Evolutionary conservation across 768 basidiomycete species (phyloP).

Genomic region (Cubamyces lactineus): DNA sequence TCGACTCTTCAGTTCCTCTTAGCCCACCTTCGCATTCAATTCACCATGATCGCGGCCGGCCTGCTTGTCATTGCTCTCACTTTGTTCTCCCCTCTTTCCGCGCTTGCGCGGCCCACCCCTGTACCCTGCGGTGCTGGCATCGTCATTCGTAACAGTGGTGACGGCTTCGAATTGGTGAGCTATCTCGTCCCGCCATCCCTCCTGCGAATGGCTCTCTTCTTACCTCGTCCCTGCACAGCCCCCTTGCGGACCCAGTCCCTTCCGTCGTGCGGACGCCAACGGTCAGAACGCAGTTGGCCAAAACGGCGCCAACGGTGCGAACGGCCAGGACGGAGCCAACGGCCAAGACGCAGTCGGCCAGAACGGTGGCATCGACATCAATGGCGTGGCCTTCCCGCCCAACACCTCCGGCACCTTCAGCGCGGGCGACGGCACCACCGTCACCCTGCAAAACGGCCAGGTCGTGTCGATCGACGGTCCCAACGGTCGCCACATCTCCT

Average conservation of each 20-base stretch:
- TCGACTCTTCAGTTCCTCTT: neutral
- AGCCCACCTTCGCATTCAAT: neutral
- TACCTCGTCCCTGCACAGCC: neutral
- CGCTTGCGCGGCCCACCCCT: constrained; percentile 1
- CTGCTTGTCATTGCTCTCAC: constrained; percentile 7
- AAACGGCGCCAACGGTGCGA: neutral
- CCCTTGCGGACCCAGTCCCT: neutral
- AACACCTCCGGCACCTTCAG: constrained; percentile 3
- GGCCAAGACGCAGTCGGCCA: neutral
- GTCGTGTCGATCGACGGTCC: constrained; percentile 4
- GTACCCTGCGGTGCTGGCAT: neutral
- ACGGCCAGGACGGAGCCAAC: neutral
- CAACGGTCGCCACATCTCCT: neutral
- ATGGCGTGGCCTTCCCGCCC: constrained; percentile 1
- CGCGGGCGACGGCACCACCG: neutral
- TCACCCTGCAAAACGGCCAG: constrained; percentile 3
- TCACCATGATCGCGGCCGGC: constrained; percentile 16
- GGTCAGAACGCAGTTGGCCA: neutral
- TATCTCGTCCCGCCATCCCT: no score
- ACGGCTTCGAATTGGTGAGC: neutral
- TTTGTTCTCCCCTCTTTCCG: constrained; percentile 2
- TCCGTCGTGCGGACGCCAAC: constrained; percentile 3
- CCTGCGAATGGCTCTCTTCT: neutral
- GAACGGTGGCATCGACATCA: constrained; percentile 1
- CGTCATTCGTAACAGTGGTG: neutral